Base-by-base conservation (phyloP, 2,329 filamentous ascomycete species). In the Colletotrichum eleusines region DNA sequence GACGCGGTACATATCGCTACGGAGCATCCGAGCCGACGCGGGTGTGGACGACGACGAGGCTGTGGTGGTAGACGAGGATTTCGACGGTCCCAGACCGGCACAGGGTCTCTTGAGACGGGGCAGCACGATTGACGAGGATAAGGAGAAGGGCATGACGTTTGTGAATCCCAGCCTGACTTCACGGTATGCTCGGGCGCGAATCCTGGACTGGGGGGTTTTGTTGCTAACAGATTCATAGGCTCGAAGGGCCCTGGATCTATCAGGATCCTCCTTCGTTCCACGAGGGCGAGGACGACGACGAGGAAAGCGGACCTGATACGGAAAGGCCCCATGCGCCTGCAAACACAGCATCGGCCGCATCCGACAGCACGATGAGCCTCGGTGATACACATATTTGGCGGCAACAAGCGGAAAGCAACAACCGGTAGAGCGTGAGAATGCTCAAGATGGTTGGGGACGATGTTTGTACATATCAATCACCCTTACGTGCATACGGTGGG, bases 1-100 rank as follows among this genome's bases (percentile, higher is more conserved):
- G 71, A 97, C 95, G 80, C 92, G 90, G 75, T 98, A 96, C 78
- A 98, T 99, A 78, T 94, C 97, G 35, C 84, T 99, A 54, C 89
- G 94, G 73, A 97, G 94, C 76, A 94, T 99, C 70, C 89, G 91
- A 74, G 72, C 73, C 0, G 86, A 89, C 3, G 77, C 84, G 38
- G 84, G 87, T 18, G 77, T 78, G 9, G 79, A 80, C 12, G 77
- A 81, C 35, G 74, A 77, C 16, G 79, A 20, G 42, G 42, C 80
- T 53, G 77, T 78, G 3, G 74, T 80, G 35, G 74, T 80, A 33
- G 79, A 80, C n/a, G 82, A 82, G 23, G 79, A 78, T 2, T 79
- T 79, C 18, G 80, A 79, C 20, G 81, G 78, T 23, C 76, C 77
- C 48, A 72, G 80, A 40, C 79, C 79, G 20, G 78, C 81, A 59